Evolutionary conservation across 1,284 basidiomycete species (phyloP), one percentile per base, ranked within the genome.

Genomic region (Puccinia coronata): DNA sequence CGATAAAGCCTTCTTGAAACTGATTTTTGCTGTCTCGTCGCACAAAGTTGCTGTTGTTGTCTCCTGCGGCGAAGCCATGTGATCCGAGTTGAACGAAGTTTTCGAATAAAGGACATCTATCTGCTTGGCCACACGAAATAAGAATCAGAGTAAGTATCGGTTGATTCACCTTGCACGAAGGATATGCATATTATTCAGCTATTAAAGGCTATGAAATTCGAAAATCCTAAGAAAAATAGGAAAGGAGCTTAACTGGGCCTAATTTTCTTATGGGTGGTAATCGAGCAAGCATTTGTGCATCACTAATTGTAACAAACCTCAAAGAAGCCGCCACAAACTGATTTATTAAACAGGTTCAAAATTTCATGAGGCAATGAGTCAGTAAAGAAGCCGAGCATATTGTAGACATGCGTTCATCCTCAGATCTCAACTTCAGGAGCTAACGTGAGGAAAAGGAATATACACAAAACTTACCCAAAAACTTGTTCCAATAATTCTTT

Each of bases 201-300:
- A n/a, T n/a, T n/a, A n/a, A n/a, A n/a, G n/a, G n/a, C n/a, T n/a
- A n/a, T n/a, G n/a, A n/a, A n/a, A 16, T 57, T 1, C 14, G 11
- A 57, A 39, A 34, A 34, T 1, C 16, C 34, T 16, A 23, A 41
- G 34, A n/a, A 20, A 0, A 61, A 36, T 23, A 23, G 41, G 34
- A 53, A 18, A 41, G 11, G 63, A 20, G 51, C 28, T 36, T 49
- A 69, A 78, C 76, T 51, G 28, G 34, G n/a, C 63, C 76, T 36
- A 78, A 16, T 41, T 78, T 78, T 31, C 51, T 34, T 5, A 41
- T n/a, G 8, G 76, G 76, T 36, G 76, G 76, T 25, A 78, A 78
- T 53, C 76, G 41, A 69, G 61, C 41, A 28, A 78, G 34, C 31
- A 55, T 51, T 55, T 78, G 61, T 23, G 67, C 67, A 20, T 51